phyloP scores from a whole-genome alignment of 768 basidiomycete genomes.

The Tremella mesenterica region DNA sequence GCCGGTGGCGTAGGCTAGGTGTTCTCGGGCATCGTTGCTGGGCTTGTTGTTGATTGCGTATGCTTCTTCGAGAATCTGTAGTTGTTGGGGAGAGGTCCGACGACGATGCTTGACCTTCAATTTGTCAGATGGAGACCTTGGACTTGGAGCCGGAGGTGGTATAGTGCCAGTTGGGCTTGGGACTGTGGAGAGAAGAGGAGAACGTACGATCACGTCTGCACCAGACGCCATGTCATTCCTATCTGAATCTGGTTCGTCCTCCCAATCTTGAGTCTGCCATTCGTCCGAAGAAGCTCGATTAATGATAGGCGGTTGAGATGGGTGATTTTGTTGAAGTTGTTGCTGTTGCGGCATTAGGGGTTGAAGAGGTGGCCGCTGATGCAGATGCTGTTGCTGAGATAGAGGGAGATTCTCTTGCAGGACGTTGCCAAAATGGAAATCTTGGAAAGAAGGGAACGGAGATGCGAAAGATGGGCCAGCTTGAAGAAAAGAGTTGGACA shows the following conservation, averaged over 20 bases:
- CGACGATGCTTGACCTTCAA: constrained; percentile 86
- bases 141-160: neutral
- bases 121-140: neutral
- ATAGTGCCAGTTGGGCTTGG: neutral
- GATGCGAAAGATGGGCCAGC: neutral
- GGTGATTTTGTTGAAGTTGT: too few species aligned
- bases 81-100: constrained; percentile 77
- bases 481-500: neutral
- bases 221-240: too few species aligned
- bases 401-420: too few species aligned
- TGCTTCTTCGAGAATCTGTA: constrained; percentile 76
- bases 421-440: neutral
- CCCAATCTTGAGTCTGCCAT: neutral
- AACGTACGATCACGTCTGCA: too few species aligned
- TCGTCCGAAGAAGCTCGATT: neutral
- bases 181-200: neutral
- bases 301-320: too few species aligned
- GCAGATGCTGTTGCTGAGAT: too few species aligned
- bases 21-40: constrained; percentile 62
- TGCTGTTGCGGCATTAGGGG: too few species aligned
- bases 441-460: neutral
- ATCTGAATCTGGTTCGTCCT: neutral
- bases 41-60: constrained; percentile 88
- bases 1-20: constrained; percentile 68
- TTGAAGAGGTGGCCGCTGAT: too few species aligned